Evolutionary conservation across 495 filamentous ascomycete genomes (phyloP), one percentile per base, ranked within the genome.

Genomic region (Cercophora samala): DNA sequence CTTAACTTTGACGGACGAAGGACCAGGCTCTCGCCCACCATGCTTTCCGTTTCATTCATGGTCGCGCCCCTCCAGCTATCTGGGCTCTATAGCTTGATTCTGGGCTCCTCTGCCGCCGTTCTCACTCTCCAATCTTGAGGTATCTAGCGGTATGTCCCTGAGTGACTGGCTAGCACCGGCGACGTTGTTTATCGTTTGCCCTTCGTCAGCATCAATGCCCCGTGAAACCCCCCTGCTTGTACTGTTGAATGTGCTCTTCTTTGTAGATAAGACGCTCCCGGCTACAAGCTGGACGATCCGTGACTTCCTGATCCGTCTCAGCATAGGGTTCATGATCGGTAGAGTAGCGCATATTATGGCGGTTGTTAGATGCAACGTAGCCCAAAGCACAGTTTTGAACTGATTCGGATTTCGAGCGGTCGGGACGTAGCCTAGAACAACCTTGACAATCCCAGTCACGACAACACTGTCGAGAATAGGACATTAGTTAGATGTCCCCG

Each of bases 391-490:
- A 21, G 25, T 69, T 23, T 66, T 66, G 17, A 51, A 56, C 37
- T 65, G 68, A 19, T 65, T 68, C 1, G 67, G 67, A n/a, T 62
- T 62, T 9, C 59, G 63, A 23, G 55, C 59, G 15, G 21, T 25
- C 4, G 58, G 65, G 11, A 26, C 19, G 23, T 66, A 62, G n/a
- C 66, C 66, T 6, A 67, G 46, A 22, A 67, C 22, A 18, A 69
- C 65, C 22, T 58, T 64, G 52, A 74, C 26, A 17, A 70, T 4
- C n/a, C 69, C 68, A 2, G 69, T 68, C 53, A 68, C 63, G 23
- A 71, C 64, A 21, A 71, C 26, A 29, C 58, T 46, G 37, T 17
- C n/a, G 26, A 29, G 26, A 6, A 29, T 4, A 29, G 8, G 26
- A 29, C 4, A 29, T 29, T 29, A 29, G 26, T 8, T 29, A 29